Percentiles rank a stretch among this genome's conserved stretches.
Conservation (phyloP, 352 stramenopile genomes). For the Phytopythium cucurbitacearum region DNA sequence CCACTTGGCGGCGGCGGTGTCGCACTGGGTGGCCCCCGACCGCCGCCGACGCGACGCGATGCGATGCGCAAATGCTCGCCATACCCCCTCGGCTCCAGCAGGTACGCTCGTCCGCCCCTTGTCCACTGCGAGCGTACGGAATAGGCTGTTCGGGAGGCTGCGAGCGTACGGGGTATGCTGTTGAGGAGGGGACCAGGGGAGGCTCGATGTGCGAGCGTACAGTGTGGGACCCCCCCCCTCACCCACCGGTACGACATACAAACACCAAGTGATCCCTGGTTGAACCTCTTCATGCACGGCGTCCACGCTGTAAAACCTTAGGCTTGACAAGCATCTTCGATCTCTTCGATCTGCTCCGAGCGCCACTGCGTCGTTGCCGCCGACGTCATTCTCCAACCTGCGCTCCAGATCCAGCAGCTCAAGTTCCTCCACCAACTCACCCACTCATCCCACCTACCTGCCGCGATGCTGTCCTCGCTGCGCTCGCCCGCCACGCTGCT, state of each 20-base stretch:
- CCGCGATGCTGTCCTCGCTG: conserved; percentile 21
- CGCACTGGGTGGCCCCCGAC: not conserved
- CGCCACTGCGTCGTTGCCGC: not conserved
- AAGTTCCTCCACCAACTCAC: not conserved
- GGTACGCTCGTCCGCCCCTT: not conserved
- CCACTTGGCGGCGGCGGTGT: no score
- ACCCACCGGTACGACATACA: conserved; percentile 11
- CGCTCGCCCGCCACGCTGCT: conserved; percentile 5
- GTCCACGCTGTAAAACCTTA: conserved; percentile 1
- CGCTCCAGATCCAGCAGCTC: conserved; percentile 10
- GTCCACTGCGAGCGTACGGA: not conserved
- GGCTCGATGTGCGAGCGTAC: conserved; percentile 26
- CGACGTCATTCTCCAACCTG: conserved; percentile 22
- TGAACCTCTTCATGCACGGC: not conserved
- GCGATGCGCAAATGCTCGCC: no score
- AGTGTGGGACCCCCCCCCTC: conserved; percentile 1
- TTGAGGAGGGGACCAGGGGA: not conserved
- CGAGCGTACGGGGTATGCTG: conserved; percentile 13
- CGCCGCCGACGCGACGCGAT: not conserved
- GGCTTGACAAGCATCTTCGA: not conserved
- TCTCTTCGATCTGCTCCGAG: not conserved
- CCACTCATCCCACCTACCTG: not conserved
- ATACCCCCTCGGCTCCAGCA: not conserved
- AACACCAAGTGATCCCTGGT: conserved; percentile 10
- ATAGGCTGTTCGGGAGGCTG: conserved; percentile 5